These are phyloP conservation scores for Pseudozyma sp. DNA, from an alignment of 1,284 basidiomycete species.

Conservation along the genomic window DNA sequence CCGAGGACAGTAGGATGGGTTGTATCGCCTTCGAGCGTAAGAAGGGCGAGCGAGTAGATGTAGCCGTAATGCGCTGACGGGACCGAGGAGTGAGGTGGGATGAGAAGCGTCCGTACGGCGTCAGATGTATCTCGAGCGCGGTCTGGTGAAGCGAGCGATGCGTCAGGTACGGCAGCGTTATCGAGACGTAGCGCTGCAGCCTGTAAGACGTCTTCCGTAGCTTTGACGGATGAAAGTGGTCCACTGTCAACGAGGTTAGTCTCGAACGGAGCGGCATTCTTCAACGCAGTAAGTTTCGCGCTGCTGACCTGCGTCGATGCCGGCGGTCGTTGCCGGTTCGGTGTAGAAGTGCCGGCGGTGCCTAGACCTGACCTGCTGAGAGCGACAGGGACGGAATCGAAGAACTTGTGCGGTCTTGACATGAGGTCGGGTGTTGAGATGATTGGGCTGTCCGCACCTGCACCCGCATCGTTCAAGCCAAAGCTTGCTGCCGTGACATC, in stretches of 20 bases:
- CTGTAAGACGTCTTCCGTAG: constrained; percentile 33
- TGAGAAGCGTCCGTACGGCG: constrained; percentile 35
- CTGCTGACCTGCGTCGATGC: not conserved
- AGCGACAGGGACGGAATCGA: constrained; percentile 69
- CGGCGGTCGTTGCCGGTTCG: constrained; percentile 14
- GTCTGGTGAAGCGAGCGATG: constrained; percentile 1
- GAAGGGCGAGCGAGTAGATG: constrained; percentile 83
- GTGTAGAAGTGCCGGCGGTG: constrained; percentile 32
- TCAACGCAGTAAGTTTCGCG: not conserved
- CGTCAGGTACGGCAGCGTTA: constrained; percentile 7
- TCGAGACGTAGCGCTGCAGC: constrained; percentile 36
- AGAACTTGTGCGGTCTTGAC: constrained; percentile 64
- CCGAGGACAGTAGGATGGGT: constrained; percentile 41
- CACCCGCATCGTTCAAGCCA: not conserved
- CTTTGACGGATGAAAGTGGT: constrained; percentile 10
- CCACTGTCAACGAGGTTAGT: constrained; percentile 2
- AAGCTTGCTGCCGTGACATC: not conserved
- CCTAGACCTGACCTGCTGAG: constrained; percentile 44
- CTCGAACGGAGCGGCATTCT: not conserved
- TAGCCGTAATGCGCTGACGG: constrained; percentile 92
- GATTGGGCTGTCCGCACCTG: constrained; percentile 39
- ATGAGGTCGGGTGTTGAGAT: constrained; percentile 42
- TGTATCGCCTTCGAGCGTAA: constrained; percentile 69
- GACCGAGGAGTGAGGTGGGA: constrained; percentile 41
- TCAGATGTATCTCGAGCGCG: not conserved